phyloP scores from a whole-genome alignment of 1,139 yeast genomes.

The Saccharomyces hybrid region DNA sequence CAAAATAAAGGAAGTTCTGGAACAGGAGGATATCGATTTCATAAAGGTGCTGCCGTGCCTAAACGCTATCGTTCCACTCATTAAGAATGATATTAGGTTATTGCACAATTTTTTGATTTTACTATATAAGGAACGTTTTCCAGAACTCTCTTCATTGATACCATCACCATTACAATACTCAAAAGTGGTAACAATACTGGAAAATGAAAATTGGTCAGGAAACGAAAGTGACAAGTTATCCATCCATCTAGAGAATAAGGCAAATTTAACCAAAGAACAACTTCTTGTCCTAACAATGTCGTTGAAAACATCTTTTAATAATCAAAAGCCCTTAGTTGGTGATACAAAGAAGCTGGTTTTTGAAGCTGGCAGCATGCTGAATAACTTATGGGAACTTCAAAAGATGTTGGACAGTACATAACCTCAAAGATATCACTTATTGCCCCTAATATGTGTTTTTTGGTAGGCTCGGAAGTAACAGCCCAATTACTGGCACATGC shows the following conservation, averaged over 20 bases:
- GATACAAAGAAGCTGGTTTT: slow-evolving; percentile 37
- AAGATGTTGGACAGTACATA: slow-evolving; percentile 46
- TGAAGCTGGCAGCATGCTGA: slow-evolving; percentile 43
- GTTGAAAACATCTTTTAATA: slow-evolving; percentile 42
- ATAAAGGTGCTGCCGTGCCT: slow-evolving; percentile 46
- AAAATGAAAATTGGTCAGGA: slow-evolving; percentile 32
- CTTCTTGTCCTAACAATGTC: slow-evolving; percentile 70
- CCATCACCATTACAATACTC: slow-evolving; percentile 62
- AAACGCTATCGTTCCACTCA: slow-evolving; percentile 49
- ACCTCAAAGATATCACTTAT: slow-evolving; percentile 44
- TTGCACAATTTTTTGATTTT: slow-evolving; percentile 46
- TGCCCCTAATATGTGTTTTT: slow-evolving; percentile 74
- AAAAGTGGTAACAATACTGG: slow-evolving; percentile 43
- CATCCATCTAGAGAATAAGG: slow-evolving; percentile 31
- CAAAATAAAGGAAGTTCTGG: not conserved
- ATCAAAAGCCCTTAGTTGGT: slow-evolving; percentile 27
- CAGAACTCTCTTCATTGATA: slow-evolving; percentile 61
- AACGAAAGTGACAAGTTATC: slow-evolving; percentile 35
- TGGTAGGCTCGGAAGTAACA: slow-evolving; percentile 67
- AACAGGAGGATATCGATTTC: slow-evolving; percentile 29
- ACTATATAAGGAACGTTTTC: slow-evolving; percentile 55
- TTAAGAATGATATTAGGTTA: slow-evolving; percentile 47
- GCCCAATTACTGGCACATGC: slow-evolving; percentile 64
- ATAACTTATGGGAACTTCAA: slow-evolving; percentile 42
- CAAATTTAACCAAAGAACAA: slow-evolving; percentile 43